Base-by-base conservation (phyloP, 495 filamentous ascomycete genomes). In the Podospora comata region DNA sequence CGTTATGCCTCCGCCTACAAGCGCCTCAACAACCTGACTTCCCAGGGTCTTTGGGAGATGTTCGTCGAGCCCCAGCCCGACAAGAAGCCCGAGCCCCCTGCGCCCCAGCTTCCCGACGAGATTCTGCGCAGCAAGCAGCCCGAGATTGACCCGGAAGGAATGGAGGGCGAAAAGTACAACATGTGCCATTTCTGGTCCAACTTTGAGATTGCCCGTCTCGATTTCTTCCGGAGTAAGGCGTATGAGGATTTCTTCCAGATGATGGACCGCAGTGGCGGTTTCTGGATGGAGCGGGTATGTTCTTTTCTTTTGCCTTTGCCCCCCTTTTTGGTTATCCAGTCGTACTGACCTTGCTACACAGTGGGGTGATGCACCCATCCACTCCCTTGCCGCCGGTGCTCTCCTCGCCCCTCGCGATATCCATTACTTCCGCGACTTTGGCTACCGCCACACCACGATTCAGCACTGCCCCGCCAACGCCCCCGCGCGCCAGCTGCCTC, bases 141-240 rank as follows among this genome's bases (percentile, higher is more conserved):
- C 48, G 91, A 97, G 60, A 88, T 97, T 58, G 92, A 98, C 76
- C 87, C 89, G 0, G 96, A 98, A 75, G 88, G 90, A 19, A 99
- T 99, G 95, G 96, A 97, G 75, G 91, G 92, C 67, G 95, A 99
- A 75, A 91, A 86, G 70, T 99, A 99, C 83, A 99, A 99, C 83
- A 99, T 99, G 95, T 99, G 95, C 80, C 95, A 99, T 84, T 99
- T 98, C 85, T 99, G 95, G 95, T 97, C 92, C 83, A 99, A 99
- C 77, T 99, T 99, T 67, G 95, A 99, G 80, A 99, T 99, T 80
- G 95, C 95, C 20, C 88, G 89, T 65, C 84, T 99, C 64, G 90
- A 92, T 82, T 99, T 92, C 85, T 97, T 97, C 86, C 87, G 95
- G 71, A 97, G 93, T 82, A 92, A 96, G 79, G 89, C 90, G 72